These are phyloP conservation scores for Phytophthora vignae DNA, from an alignment of 352 stramenopile species.

Conservation along the genomic window DNA sequence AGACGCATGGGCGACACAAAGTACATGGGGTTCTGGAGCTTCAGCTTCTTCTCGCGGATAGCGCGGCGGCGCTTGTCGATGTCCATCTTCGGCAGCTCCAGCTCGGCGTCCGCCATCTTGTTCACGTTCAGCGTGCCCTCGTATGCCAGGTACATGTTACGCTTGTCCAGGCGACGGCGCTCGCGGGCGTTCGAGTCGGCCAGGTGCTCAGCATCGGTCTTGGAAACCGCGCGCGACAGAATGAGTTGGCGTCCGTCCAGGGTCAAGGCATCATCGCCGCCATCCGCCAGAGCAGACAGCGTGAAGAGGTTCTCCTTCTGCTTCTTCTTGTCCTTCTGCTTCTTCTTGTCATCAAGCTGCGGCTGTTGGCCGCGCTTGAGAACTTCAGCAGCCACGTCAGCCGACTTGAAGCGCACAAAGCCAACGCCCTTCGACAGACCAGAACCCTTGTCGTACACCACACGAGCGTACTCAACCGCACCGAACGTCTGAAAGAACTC, in stretches of 20 bases:
- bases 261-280: slow-evolving; percentile 66
- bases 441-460: slow-evolving; percentile 85
- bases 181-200: slow-evolving; percentile 67
- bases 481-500: slow-evolving; percentile 82
- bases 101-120: slow-evolving; percentile 89
- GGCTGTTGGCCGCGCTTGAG: slow-evolving; percentile 61
- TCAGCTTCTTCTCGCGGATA: slow-evolving; percentile 96
- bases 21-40: slow-evolving; percentile 97
- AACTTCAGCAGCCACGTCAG: slow-evolving; percentile 60
- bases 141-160: slow-evolving; percentile 96
- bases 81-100: slow-evolving; percentile 91
- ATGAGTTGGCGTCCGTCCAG: slow-evolving; percentile 81
- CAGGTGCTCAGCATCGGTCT: slow-evolving; percentile 73
- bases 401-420: slow-evolving; percentile 84
- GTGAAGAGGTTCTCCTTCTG: slow-evolving; percentile 69
- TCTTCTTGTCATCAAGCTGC: slow-evolving; percentile 49
- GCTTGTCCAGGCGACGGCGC: slow-evolving; percentile 90
- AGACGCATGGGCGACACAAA: slow-evolving; percentile 96
- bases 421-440: slow-evolving; percentile 83
- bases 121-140: slow-evolving; percentile 95
- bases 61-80: slow-evolving; percentile 94
- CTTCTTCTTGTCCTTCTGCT: slow-evolving; percentile 64
- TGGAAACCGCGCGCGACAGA: slow-evolving; percentile 75
- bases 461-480: slow-evolving; percentile 78
- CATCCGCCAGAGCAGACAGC: slow-evolving; percentile 71